These are phyloP conservation scores for Aspergillus sp. DNA, from an alignment of 2,329 filamentous ascomycete species.

Conservation along the genomic window DNA sequence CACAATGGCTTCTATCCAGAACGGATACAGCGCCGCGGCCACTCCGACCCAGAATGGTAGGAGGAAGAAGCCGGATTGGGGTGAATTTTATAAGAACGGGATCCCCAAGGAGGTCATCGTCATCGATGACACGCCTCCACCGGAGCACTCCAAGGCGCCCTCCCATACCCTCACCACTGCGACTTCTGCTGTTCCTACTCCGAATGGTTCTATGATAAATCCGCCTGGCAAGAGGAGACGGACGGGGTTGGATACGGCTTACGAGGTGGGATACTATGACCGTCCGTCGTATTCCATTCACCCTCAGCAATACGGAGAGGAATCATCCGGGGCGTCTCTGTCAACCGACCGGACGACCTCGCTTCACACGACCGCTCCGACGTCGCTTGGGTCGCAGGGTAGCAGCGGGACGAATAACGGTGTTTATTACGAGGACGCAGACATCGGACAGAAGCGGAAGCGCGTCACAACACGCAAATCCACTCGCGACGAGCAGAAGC, in stretches of 20 bases:
- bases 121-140: conserved; percentile 61
- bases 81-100: conserved; percentile 74
- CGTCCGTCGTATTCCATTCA: conserved; percentile 65
- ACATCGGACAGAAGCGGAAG: conserved; percentile 82
- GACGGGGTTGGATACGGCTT: conserved; percentile 54
- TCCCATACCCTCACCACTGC: conserved; percentile 16
- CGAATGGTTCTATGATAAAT: conserved; percentile 26
- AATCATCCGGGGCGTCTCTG: conserved; percentile 61
- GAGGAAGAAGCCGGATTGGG: conserved; percentile 65
- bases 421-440: conserved; percentile 60
- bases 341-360: conserved; percentile 82
- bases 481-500: conserved; percentile 72
- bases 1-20: conserved; percentile 32
- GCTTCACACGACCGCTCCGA: conserved; percentile 79
- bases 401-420: conserved; percentile 47
- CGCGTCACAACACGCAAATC: conserved; percentile 69
- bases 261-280: conserved; percentile 67
- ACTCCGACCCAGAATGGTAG: conserved; percentile 36
- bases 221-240: conserved; percentile 65
- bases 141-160: conserved; percentile 24
- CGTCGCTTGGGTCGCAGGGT: conserved; percentile 66
- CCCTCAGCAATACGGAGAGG: conserved; percentile 57
- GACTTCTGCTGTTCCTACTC: conserved; percentile 20
- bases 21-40: conserved; percentile 31
- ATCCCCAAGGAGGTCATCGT: conserved; percentile 79